phyloP scores from a whole-genome alignment of 2,329 filamentous ascomycete species.

The Aspergillus chevalieri region DNA sequence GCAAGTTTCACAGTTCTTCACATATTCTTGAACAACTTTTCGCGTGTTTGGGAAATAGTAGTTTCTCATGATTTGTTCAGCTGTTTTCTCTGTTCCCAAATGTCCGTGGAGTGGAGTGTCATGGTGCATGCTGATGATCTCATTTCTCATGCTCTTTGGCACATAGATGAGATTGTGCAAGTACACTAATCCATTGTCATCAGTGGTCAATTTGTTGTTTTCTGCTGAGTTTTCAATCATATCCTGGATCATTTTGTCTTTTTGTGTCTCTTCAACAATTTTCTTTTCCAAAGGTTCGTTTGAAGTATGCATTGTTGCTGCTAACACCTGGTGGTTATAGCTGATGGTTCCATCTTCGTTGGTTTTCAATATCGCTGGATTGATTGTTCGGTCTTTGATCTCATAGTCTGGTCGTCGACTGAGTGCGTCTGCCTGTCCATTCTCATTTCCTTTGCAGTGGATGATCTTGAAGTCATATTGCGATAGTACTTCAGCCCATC shows the following conservation, averaged over 20 bases:
- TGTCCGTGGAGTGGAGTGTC: not conserved
- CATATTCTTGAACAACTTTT: not conserved
- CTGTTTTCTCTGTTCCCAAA: not conserved
- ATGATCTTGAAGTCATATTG: too few relatives aligned
- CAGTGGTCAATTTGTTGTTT: not conserved
- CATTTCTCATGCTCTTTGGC: not conserved
- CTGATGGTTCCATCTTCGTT: not conserved
- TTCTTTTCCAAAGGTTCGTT: not conserved
- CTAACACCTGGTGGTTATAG: not conserved
- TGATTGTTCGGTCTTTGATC: too few relatives aligned
- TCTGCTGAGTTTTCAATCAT: not conserved
- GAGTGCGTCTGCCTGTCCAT: not conserved
- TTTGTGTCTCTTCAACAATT: not conserved
- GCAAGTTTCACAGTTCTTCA: not conserved
- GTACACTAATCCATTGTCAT: not conserved
- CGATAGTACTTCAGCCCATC: too few relatives aligned
- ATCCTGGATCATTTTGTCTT: not conserved
- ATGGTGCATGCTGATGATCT: not conserved
- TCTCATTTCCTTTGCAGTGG: too few relatives aligned
- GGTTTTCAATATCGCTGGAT: not conserved
- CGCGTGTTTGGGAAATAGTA: not conserved
- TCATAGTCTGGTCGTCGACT: too few relatives aligned
- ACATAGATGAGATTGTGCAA: not conserved
- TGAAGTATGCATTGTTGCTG: not conserved
- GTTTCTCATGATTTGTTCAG: not conserved